Evolutionary conservation across 768 basidiomycete genomes (phyloP), one percentile per base, ranked within the genome.

Genomic region (Crepidotus variabilis): DNA sequence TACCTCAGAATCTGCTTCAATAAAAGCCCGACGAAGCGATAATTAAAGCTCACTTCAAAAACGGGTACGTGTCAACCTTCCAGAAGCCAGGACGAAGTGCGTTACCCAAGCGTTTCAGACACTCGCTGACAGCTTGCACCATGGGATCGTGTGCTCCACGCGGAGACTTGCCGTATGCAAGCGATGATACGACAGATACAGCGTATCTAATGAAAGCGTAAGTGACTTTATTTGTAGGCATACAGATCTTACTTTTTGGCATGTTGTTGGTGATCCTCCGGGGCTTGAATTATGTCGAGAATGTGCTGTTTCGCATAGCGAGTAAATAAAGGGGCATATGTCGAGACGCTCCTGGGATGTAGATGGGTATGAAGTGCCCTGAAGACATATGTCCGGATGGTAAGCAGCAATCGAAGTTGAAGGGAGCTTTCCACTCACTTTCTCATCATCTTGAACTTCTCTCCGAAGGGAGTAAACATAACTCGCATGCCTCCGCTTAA

Each of bases 281-380:
- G 79, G 16, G 71, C 57, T 0, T 72, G 69, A 11, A 80, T 58
- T 36, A 81, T 66, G 54, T 81, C 79, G 20, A 79, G 52, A 32
- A 81, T 71, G 56, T 77, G 75, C 55, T 76, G 69, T 21, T 74
- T 68, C 0, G 78, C 77, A 39, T 72, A 69, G 16, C 69, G 68
- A 71, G 78, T 79, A 21, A 85, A 72, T 11, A 81, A 74, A 0
- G 78, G 77, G 0, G 68, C 74, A 61, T 86, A 85, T 0, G 71
- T 72, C 2, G 73, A 68, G 0, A 80, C 72, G 2, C 75, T 74
- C 56, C 80, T 82, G 2, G 82, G 76, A 54, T 84, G 80, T 0
- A 87, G 73, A 54, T 86, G 81, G 0, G 80, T 77, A 60, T 86
- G 84, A 1, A 84, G 74, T 1, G 83, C 83, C 54, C 85, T 85